Conservation (phyloP, 331 rosid genomes). For the Cydonia oblonga region DNA sequence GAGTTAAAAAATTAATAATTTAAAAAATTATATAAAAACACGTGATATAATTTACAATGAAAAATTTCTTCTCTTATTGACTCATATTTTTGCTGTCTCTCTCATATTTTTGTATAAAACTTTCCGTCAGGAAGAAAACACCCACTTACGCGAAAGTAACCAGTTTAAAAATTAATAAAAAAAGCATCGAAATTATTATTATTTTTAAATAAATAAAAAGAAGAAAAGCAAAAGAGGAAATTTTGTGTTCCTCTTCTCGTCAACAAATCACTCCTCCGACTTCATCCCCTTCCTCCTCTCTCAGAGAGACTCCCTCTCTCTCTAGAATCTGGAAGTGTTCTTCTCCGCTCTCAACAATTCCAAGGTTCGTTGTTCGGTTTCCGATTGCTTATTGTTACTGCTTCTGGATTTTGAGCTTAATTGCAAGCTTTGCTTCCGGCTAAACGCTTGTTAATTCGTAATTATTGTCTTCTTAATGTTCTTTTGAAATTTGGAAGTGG, state of each 20-base stretch:
- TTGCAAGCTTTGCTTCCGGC: neutral
- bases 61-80: no score
- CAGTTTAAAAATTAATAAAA: neutral
- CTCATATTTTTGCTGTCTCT: neutral
- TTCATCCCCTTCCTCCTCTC: neutral
- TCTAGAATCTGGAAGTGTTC: neutral
- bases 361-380: constrained; percentile 5
- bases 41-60: no score
- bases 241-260: constrained; percentile 17
- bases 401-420: neutral
- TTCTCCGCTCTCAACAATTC: neutral
- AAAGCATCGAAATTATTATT: neutral
- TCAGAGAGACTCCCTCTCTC: neutral
- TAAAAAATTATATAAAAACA: no score
- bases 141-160: neutral
- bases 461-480: neutral
- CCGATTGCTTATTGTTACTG: neutral
- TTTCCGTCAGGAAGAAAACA: constrained; percentile 21
- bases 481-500: neutral
- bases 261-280: constrained; percentile 10
- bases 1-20: no score
- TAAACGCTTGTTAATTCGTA: neutral
- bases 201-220: neutral
- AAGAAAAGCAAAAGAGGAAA: neutral
- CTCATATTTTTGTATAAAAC: neutral